Base-by-base conservation (phyloP, 2,329 filamentous ascomycete genomes). In the Aspergillus caelatus region DNA sequence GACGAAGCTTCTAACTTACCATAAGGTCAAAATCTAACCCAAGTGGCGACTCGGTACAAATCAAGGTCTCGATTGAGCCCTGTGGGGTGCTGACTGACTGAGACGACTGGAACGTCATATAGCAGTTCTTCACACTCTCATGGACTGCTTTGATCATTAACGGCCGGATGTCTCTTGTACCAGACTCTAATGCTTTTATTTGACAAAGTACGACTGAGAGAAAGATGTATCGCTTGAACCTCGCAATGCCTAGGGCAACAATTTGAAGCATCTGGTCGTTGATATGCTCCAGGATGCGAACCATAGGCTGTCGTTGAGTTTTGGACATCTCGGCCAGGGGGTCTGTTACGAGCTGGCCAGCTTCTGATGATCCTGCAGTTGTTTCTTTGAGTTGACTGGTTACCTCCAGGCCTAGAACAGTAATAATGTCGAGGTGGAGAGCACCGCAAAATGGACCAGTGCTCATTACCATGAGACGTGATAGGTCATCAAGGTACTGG, bases 371-470 rank as follows among this genome's bases (percentile, higher is more conserved):
- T 30, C 39, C 28, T 45, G 57, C 32, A 39, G 21, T 26, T 41
- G 23, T 61, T 55, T 73, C 70, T 57, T 69, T 71, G n/a, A 71
- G 56, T 45, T 73, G 70, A n/a, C 64, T 67, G 36, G 67, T 58
- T 28, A 71, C 57, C 57, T 73, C 70, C 12, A 71, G 57, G 19
- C 70, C 66, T 19, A 72, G 36, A 14, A 65, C 60, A 12, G 65
- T 60, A 32, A 71, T 67, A 26, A 70, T 60, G 39, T 72, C 71
- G 32, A 72, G 63, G 26, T 65, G 65, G 12, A 72, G 60, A n/a
- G 69, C 45, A 1, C 67, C 70, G 23, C 65, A 67, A 61, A 72
- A 71, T 12, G 68, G 55, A 10, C 67, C 67, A 19, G 58, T 55
- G 28, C 69, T 65, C 16, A 65, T 57, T 30, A 68, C 52, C 39